Conservation (phyloP, 345 rosid species). For the Diplotaxis tenuifolia region DNA sequence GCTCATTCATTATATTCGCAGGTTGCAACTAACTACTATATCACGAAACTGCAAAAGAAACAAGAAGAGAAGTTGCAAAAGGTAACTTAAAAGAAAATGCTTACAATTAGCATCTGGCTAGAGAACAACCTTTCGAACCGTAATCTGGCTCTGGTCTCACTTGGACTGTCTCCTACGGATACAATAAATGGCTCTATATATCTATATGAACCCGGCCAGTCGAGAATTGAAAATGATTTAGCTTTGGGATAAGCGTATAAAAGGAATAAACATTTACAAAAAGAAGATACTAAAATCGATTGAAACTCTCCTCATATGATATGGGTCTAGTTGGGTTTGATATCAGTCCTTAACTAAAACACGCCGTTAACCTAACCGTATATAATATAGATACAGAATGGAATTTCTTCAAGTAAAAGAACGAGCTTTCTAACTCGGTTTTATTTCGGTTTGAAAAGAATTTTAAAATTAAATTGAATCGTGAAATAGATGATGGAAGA, state of each 20-base stretch:
- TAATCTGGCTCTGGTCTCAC: background rate
- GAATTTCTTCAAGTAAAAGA: background rate
- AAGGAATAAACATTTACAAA: too few relatives aligned
- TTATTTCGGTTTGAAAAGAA: background rate
- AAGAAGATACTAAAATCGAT: background rate
- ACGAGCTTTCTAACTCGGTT: background rate
- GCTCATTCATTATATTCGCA: constrained; percentile 26
- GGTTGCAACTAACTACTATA: constrained; percentile 74
- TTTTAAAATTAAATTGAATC: background rate
- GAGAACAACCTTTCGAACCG: background rate
- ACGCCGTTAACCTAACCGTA: background rate
- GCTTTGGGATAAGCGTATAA: background rate
- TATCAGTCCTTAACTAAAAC: background rate
- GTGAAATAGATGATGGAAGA: constrained; percentile 65
- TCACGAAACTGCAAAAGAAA: constrained; percentile 53
- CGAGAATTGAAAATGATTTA: background rate
- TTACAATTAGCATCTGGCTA: background rate
- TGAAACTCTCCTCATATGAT: too few relatives aligned
- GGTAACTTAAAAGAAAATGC: constrained; percentile 34
- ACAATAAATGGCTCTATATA: background rate
- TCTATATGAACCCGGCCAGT: background rate
- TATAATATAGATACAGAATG: background rate
- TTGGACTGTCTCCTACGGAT: background rate
- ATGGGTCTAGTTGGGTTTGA: too few relatives aligned
- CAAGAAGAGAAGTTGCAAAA: constrained; percentile 62